Base-by-base conservation (phyloP, 176 grass and related monocot genomes). In the Dactylis glomerata region DNA sequence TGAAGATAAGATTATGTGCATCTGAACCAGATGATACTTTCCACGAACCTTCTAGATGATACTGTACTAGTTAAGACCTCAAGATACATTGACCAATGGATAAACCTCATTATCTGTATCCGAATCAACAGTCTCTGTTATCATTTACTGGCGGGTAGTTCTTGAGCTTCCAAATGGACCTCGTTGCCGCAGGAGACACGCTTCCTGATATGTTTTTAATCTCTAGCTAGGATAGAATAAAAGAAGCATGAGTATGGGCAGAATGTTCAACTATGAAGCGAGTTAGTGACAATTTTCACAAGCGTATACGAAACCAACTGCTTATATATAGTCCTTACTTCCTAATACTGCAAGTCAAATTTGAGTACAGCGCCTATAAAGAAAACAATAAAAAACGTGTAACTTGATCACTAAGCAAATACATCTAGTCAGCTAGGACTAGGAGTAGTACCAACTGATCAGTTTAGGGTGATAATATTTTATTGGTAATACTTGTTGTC, bases 61-160 rank as follows among this genome's bases (percentile, higher is more conserved):
- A 70, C 37, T n/a, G n/a, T n/a, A n/a, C n/a, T n/a, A n/a, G n/a
- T n/a, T n/a, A n/a, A n/a, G n/a, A 5, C 4, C 38, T 28, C 23
- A 31, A 66, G 10, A 22, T 47, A 64, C 47, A 3, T 11, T 9
- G 20, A 79, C 68, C 22, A 70, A 6, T 42, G 67, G 11, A 70
- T 42, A 70, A 46, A 85, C 54, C 20, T 31, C 9, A 17, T 68
- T 78, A 82, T 58, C 24, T 47, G 59, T 75, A 87, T 27, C 84
- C 34, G 19, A 58, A 82, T 87, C 32, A 74, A 8, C 42, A 69
- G 32, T 51, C n/a, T 20, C 27, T 31, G 17, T 16, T 31, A 42
- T 51, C 31, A 42, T 56, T 34, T 74, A 10, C 69, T 66, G 42
- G 58, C 14, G 2, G 13, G 20, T 58, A 67, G 20, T 71, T 81